phyloP scores from a whole-genome alignment of 768 basidiomycete species.

The Cyclocybe cylindracea region DNA sequence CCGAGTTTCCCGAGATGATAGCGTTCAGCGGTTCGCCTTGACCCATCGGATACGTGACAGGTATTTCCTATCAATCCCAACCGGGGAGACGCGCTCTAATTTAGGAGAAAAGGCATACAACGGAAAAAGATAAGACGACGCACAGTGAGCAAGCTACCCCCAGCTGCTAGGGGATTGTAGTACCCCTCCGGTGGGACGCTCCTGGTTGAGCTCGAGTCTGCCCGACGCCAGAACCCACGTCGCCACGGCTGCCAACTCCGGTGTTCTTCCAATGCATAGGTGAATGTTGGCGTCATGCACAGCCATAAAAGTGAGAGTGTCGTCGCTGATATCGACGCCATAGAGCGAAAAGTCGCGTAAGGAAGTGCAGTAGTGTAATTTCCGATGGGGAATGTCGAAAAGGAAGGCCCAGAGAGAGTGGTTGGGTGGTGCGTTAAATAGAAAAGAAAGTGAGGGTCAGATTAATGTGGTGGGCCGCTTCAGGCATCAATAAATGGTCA shows the following conservation, averaged over 20 bases:
- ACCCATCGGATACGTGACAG: constrained; percentile 62
- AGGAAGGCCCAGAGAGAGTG: not conserved
- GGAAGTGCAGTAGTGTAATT: constrained; percentile 1
- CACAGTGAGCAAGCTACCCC: constrained; percentile 76
- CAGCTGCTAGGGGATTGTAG: constrained; percentile 52
- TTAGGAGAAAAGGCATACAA: not conserved
- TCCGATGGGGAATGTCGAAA: not conserved
- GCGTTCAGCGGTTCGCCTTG: constrained; percentile 87
- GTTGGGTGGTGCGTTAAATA: not conserved
- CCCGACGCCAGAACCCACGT: not conserved
- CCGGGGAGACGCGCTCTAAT: not conserved
- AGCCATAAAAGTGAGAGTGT: constrained; percentile 21
- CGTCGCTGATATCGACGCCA: constrained; percentile 15
- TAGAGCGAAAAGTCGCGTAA: constrained; percentile 5
- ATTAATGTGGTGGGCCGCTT: not conserved
- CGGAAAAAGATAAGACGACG: constrained; percentile 24
- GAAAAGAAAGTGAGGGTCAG: not conserved
- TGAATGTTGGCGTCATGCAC: constrained; percentile 14
- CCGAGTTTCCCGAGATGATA: constrained; percentile 79
- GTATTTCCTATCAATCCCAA: constrained; percentile 41
- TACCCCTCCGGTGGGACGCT: constrained; percentile 57
- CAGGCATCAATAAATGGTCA: too few species aligned
- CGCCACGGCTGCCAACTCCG: not conserved
- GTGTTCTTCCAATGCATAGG: constrained; percentile 10
- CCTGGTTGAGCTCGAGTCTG: constrained; percentile 17